These are phyloP conservation scores for Thecaphora frezii DNA, from an alignment of 1,284 basidiomycete species.

Conservation along the genomic window DNA sequence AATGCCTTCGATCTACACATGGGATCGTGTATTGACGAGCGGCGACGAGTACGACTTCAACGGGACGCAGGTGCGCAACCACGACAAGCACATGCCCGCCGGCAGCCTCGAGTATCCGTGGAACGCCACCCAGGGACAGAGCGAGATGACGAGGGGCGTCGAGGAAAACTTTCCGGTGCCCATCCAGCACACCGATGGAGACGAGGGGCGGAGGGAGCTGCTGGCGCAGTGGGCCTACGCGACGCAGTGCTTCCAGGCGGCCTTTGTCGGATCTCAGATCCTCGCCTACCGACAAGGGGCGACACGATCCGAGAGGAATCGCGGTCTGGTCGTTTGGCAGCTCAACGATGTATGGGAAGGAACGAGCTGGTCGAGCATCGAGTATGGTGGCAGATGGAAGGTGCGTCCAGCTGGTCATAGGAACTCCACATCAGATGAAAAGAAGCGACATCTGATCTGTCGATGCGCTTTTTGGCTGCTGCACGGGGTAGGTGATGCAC, in stretches of 20 bases:
- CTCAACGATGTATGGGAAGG: constrained; percentile 72
- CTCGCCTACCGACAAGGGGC: constrained; percentile 69
- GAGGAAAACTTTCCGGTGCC: constrained; percentile 58
- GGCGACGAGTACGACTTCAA: constrained; percentile 66
- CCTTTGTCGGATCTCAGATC: constrained; percentile 64
- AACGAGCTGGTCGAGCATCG: constrained; percentile 67
- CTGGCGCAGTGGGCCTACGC: constrained; percentile 26
- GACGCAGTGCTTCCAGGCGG: constrained; percentile 30
- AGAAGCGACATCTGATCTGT: too few species aligned
- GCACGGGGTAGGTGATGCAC: constrained; percentile 54
- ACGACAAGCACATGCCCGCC: constrained; percentile 67
- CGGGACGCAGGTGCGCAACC: constrained; percentile 66
- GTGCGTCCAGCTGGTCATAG: too few species aligned
- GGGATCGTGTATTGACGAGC: constrained; percentile 66
- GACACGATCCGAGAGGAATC: constrained; percentile 68
- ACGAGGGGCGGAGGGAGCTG: not conserved
- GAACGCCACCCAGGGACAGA: constrained; percentile 65
- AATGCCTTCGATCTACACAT: constrained; percentile 69
- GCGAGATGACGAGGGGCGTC: constrained; percentile 65
- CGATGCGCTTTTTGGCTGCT: too few species aligned
- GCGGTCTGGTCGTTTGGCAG: constrained; percentile 69
- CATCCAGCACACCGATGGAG: not conserved
- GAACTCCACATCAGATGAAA: too few species aligned
- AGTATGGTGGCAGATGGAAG: constrained; percentile 70
- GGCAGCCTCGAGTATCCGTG: constrained; percentile 67